phyloP scores from a whole-genome alignment of 192 early-diverging fungal genomes.

The Irineochytrium annulatum region DNA sequence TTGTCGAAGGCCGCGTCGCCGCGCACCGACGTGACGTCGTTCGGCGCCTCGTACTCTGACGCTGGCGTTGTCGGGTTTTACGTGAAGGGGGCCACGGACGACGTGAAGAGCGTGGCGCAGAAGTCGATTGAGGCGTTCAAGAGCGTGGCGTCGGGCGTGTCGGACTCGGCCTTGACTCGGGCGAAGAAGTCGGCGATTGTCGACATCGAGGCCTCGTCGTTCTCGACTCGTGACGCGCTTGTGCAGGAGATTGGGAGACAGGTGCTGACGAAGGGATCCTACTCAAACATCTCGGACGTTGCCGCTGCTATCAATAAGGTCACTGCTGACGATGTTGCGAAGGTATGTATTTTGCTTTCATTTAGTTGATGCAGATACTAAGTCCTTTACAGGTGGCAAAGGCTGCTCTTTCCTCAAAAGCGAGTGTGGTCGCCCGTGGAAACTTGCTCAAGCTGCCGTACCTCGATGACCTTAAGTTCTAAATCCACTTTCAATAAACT shows the following conservation, averaged over 20 bases:
- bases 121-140: conserved; percentile 40
- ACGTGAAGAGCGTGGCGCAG: conserved; percentile 36
- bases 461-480: conserved; percentile 61
- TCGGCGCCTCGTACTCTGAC: conserved; percentile 85
- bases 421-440: conserved; percentile 75
- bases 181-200: conserved; percentile 52
- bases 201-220: conserved; percentile 31
- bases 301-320: conserved; percentile 60
- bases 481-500: background rate
- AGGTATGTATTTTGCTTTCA: conserved; percentile 36
- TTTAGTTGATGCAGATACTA: conserved; percentile 2
- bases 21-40: conserved; percentile 52
- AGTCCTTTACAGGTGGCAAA: conserved; percentile 48
- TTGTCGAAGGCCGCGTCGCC: conserved; percentile 65
- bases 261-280: conserved; percentile 20
- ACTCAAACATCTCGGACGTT: conserved; percentile 49
- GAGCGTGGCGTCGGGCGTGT: conserved; percentile 21
- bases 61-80: conserved; percentile 86
- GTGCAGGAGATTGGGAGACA: conserved; percentile 31
- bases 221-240: conserved; percentile 21
- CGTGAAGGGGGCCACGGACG: conserved; percentile 43
- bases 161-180: conserved; percentile 31
- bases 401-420: conserved; percentile 61
- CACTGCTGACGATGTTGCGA: conserved; percentile 55
- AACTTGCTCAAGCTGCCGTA: conserved; percentile 69